A percentile compares a stretch with the other conserved stretches of the same genome.
Evolutionary conservation across 208 protist genomes (phyloP).

Genomic region (Leishmania aethiopica): DNA sequence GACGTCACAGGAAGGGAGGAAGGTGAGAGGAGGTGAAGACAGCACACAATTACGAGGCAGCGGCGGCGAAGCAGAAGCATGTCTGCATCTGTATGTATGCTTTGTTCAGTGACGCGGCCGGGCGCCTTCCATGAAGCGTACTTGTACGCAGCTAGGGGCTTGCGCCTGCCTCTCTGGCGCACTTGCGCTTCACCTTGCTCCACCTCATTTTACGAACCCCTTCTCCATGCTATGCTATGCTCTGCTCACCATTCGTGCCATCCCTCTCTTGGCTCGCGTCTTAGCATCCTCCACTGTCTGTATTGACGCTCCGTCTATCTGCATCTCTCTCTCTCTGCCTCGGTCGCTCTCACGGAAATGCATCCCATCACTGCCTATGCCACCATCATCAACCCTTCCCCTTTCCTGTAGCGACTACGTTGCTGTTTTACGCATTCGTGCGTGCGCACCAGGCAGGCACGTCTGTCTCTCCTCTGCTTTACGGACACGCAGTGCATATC

Average conservation of each 20-base stretch:
- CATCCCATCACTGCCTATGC: background rate
- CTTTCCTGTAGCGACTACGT: background rate
- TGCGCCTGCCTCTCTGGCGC: background rate
- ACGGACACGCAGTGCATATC: background rate
- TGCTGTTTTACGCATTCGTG: too few relatives aligned
- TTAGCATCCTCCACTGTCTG: background rate
- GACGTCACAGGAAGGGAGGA: background rate
- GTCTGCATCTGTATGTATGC: background rate
- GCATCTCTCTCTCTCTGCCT: background rate
- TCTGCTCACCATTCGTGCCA: background rate
- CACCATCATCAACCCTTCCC: background rate
- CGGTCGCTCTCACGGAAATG: background rate
- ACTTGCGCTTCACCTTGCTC: background rate
- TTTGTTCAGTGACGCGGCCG: background rate
- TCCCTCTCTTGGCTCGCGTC: background rate
- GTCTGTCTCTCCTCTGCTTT: background rate
- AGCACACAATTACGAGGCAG: background rate
- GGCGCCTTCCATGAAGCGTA: background rate
- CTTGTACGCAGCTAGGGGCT: background rate
- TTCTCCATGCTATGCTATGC: background rate
- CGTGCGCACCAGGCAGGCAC: background rate
- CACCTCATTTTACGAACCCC: background rate
- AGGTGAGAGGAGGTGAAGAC: background rate
- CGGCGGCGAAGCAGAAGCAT: background rate
- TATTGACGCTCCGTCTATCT: background rate